Conservation (phyloP, 2,329 filamentous ascomycete genomes). For the Dothistroma pini region DNA sequence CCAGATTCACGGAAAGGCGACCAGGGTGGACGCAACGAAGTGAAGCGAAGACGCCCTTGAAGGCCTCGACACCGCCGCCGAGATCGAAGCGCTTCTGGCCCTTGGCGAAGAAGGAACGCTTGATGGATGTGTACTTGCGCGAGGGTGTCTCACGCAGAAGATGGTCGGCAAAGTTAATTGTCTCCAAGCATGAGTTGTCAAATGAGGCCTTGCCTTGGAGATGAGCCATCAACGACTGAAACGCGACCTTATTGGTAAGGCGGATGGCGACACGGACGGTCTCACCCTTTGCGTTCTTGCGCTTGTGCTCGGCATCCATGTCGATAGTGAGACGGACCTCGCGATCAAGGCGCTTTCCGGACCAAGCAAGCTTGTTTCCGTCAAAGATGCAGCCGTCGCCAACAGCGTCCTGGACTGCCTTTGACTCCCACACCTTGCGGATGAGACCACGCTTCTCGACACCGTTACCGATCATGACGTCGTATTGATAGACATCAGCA, state of each 20-base stretch:
- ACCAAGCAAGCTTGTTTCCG: constrained; percentile 84
- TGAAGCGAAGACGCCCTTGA: constrained; percentile 86
- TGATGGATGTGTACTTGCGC: constrained; percentile 64
- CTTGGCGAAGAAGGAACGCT: constrained; percentile 74
- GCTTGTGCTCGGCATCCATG: constrained; percentile 63
- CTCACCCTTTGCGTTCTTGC: constrained; percentile 39
- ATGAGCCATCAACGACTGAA: constrained; percentile 64
- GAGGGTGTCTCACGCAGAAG: constrained; percentile 77
- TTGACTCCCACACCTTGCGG: constrained; percentile 72
- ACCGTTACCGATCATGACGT: constrained; percentile 63
- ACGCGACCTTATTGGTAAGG: constrained; percentile 63
- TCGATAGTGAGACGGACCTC: constrained; percentile 57
- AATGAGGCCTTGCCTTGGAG: constrained; percentile 58
- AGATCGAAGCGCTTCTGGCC: constrained; percentile 52
- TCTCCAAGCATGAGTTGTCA: constrained; percentile 67
- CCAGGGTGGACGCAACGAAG: constrained; percentile 66
- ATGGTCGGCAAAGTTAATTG: constrained; percentile 89
- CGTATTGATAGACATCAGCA: constrained; percentile 73
- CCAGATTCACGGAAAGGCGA: constrained; percentile 73
- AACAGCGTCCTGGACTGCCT: constrained; percentile 55
- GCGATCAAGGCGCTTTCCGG: constrained; percentile 34
- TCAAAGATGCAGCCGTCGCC: constrained; percentile 68
- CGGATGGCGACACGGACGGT: constrained; percentile 60
- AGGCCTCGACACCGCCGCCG: constrained; percentile 66
- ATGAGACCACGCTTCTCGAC: constrained; percentile 63